Evolutionary conservation across 1,139 yeast genomes (phyloP), one percentile per base, ranked within the genome.

Genomic region (Zygoascus sp.): DNA sequence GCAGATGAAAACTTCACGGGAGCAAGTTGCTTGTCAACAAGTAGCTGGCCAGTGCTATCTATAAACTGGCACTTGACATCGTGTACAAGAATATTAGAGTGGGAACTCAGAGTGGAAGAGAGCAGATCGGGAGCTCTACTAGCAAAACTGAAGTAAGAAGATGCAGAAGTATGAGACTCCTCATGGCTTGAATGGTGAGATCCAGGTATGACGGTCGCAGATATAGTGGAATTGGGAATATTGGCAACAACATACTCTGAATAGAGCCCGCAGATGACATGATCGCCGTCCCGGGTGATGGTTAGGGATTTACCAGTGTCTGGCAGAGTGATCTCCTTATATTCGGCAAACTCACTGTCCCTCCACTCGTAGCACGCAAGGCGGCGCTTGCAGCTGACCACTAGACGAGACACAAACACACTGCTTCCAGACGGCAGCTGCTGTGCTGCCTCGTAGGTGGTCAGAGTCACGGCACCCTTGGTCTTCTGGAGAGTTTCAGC

Each of bases 331-430:
- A 67, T 61, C 42, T 69, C 73, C 21, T 56, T 57, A 30, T 53
- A 56, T 20, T 58, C 58, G 10, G 49, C 50, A 34, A 63, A 62
- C 46, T 65, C 68, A 10, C 62, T 50, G 46, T 66, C 67, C 40
- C 58, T 52, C 74, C 75, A 72, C 44, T 65, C 63, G 52, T 66
- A 64, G 15, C 69, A 57, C 5, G 63, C 56, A 22, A 73, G 51
- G 38, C 58, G 61, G 36, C 70, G 53, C 48, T 66, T 53, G 43
- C 67, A 60, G 2, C 64, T 66, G 27, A 69, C 64, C 8, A 66
- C 69, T 17, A 73, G 56, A 22, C 65, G 61, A 13, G 71, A 62
- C 3, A 61, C 58, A 36, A 56, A 51, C 1, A 51, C 32, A 15
- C 51, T 55, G 25, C 32, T 41, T 20, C 55, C 56, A 8, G 46